These are phyloP conservation scores for Kuraishia piskuri DNA, from an alignment of 805 yeast genomes.

Conservation along the genomic window DNA sequence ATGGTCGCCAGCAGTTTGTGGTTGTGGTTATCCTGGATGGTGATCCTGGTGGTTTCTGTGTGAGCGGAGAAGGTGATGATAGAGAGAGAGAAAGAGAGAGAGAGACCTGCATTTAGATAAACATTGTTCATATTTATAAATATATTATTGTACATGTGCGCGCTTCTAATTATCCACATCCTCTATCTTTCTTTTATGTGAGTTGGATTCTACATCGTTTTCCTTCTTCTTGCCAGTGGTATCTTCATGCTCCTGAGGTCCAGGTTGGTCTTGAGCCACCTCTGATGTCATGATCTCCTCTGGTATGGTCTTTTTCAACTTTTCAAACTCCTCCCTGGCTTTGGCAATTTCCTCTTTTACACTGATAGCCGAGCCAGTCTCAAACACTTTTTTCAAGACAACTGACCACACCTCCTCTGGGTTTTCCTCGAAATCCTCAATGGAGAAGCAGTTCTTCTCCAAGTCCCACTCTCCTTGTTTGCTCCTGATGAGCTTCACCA, in stretches of 20 bases:
- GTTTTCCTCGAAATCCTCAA: constrained; percentile 55
- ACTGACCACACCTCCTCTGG: constrained; percentile 64
- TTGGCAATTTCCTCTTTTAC: constrained; percentile 28
- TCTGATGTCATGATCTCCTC: neutral
- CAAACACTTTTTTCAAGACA: constrained; percentile 48
- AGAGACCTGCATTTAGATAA: neutral
- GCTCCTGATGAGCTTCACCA: constrained; percentile 71
- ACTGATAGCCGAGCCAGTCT: constrained; percentile 29
- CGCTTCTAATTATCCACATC: constrained; percentile 4
- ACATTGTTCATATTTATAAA: neutral
- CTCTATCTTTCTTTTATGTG: constrained; percentile 1
- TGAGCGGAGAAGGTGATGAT: neutral
- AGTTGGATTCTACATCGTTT: constrained; percentile 1
- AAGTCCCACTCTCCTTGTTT: constrained; percentile 83
- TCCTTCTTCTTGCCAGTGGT: constrained; percentile 4
- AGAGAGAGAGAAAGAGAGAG: neutral
- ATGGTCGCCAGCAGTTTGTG: neutral
- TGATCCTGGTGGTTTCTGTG: neutral
- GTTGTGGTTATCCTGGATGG: neutral
- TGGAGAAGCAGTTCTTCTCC: constrained; percentile 55
- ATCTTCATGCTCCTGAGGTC: constrained; percentile 3
- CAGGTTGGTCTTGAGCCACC: neutral
- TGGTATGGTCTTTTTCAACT: constrained; percentile 1
- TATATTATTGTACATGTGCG: neutral
- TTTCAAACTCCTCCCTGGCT: constrained; percentile 16